phyloP scores from a whole-genome alignment of 345 rosid genomes.

The Citrus australasica region DNA sequence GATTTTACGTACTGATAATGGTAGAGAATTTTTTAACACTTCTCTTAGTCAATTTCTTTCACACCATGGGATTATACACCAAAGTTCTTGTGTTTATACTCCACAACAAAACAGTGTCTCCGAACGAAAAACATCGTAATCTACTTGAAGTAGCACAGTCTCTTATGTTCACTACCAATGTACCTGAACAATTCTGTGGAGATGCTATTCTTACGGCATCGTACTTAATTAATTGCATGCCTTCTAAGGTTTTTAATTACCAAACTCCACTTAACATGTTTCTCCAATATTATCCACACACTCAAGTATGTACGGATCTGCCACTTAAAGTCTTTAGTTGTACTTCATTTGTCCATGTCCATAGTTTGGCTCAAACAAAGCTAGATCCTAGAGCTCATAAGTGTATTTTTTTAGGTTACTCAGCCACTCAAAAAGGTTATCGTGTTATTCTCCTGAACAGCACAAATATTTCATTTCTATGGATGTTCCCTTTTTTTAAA shows the following conservation, averaged over 20 bases:
- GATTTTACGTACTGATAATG: too few species aligned
- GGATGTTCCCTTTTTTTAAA: background rate
- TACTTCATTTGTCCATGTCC: background rate
- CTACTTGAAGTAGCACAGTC: background rate
- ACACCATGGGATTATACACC: background rate
- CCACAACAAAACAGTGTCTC: background rate
- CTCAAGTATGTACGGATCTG: fast-evolving
- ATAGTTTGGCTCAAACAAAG: too few species aligned
- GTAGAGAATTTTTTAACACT: too few species aligned
- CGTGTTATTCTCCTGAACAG: background rate
- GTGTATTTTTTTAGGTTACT: background rate
- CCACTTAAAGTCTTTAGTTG: background rate
- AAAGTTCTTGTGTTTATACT: background rate
- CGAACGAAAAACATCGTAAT: background rate
- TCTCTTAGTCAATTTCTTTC: background rate
- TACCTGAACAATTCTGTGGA: background rate
- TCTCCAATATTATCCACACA: background rate
- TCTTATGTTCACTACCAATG: background rate
- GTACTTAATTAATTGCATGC: background rate
- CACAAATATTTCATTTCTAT: background rate
- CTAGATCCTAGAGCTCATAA: background rate
- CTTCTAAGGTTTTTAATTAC: background rate
- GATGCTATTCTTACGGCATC: background rate
- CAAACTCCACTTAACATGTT: background rate
- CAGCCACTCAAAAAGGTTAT: background rate